A percentile compares a stretch with the other conserved stretches of the same genome.
These are phyloP conservation scores for Entomophthora muscae DNA, from an alignment of 371 early-diverging fungal species.

Conservation along the genomic window DNA sequence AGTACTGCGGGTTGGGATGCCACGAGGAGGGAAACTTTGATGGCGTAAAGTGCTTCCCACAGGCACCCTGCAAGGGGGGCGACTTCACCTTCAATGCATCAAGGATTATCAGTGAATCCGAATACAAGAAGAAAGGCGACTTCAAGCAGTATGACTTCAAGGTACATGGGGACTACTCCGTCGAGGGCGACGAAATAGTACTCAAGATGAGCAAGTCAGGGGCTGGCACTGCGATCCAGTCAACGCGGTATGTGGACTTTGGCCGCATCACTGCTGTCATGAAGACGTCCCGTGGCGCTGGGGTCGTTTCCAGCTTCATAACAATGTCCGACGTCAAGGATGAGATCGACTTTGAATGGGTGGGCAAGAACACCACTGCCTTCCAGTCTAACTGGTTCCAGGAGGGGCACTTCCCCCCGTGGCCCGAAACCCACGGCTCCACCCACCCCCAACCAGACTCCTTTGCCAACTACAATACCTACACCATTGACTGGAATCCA, in stretches of 20 bases:
- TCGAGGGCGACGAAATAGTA: slow-evolving; percentile 1
- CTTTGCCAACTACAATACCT: slow-evolving; percentile 16
- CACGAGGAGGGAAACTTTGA: neutral
- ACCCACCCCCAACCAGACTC: slow-evolving; percentile 11
- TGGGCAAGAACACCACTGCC: slow-evolving; percentile 10
- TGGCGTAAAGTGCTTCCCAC: neutral
- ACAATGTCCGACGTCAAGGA: slow-evolving; percentile 18
- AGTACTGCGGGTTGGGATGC: slow-evolving; percentile 1
- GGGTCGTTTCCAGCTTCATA: slow-evolving; percentile 19
- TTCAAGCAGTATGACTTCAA: neutral
- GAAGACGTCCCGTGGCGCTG: slow-evolving; percentile 11
- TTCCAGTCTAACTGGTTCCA: slow-evolving; percentile 15
- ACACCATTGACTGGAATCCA: slow-evolving; percentile 33
- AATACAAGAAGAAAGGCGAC: neutral
- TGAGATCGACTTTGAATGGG: slow-evolving; percentile 21
- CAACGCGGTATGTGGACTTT: slow-evolving; percentile 8
- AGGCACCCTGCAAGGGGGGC: neutral
- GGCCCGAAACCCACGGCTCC: slow-evolving; percentile 10
- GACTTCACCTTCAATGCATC: neutral
- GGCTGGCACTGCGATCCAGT: neutral
- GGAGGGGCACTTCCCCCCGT: neutral
- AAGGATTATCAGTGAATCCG: neutral
- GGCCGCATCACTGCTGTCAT: slow-evolving; percentile 8
- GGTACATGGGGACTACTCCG: neutral
- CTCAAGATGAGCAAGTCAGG: neutral